phyloP scores from a whole-genome alignment of 1,284 basidiomycete species.

The Boletus semigastroideus region DNA sequence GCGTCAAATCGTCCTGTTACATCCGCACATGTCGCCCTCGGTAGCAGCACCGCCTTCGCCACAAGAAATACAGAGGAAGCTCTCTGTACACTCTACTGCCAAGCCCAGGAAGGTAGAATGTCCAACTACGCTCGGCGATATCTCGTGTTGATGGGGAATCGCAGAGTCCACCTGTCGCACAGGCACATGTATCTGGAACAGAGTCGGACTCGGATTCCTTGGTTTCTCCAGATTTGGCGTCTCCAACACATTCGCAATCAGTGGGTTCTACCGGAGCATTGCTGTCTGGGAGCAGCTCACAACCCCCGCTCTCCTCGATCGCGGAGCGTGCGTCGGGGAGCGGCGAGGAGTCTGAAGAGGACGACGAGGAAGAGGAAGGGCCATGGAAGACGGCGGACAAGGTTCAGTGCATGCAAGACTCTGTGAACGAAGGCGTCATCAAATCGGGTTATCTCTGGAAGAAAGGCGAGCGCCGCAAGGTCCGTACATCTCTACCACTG shows the following conservation, averaged over 20 bases:
- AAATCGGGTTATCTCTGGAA: constrained; percentile 93
- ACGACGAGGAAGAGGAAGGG: constrained; percentile 66
- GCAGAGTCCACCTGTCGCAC: constrained; percentile 37
- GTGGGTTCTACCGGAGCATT: constrained; percentile 29
- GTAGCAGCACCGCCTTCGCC: constrained; percentile 72
- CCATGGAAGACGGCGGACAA: constrained; percentile 57
- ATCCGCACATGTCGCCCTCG: constrained; percentile 44
- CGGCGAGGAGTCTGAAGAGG: constrained; percentile 71
- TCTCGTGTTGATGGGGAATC: constrained; percentile 12
- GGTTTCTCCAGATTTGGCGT: constrained; percentile 51
- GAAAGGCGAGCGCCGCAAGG: constrained; percentile 96
- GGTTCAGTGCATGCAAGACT: constrained; percentile 41
- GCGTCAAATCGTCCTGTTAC: neutral
- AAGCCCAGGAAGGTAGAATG: constrained; percentile 45
- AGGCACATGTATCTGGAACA: constrained; percentile 64
- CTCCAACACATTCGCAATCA: constrained; percentile 37
- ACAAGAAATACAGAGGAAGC: constrained; percentile 84
- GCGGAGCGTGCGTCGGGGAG: constrained; percentile 69
- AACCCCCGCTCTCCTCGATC: constrained; percentile 68
- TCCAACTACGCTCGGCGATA: neutral
- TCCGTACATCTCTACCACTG: constrained; percentile 37
- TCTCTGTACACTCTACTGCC: constrained; percentile 70
- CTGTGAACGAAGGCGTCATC: constrained; percentile 72
- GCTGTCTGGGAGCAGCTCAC: constrained; percentile 39
- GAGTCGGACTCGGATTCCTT: constrained; percentile 87